These are phyloP conservation scores for Talaromyces sp. DNA, from an alignment of 2,329 filamentous ascomycete species.

Conservation along the genomic window DNA sequence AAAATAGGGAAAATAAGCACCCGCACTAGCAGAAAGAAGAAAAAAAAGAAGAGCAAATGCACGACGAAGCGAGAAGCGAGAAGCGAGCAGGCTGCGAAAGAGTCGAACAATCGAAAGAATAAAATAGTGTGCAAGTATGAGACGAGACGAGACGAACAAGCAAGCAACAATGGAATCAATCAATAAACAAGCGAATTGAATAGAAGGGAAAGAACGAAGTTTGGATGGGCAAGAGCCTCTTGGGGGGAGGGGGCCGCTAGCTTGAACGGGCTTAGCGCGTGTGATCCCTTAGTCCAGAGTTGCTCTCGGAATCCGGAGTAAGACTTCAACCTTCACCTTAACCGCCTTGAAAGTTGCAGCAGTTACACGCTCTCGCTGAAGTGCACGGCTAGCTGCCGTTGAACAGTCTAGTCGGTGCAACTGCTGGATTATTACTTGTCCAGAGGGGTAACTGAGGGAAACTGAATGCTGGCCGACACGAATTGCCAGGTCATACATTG, in stretches of 20 bases:
- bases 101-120: background rate
- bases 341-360: background rate
- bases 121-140: background rate
- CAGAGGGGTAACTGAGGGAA: background rate
- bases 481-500: background rate
- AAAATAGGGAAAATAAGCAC: conserved; percentile 13
- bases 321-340: background rate
- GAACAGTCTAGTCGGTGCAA: background rate
- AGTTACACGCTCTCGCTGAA: background rate
- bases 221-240: conserved; percentile 32
- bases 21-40: conserved; percentile 4
- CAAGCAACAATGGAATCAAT: conserved; percentile 7
- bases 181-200: background rate
- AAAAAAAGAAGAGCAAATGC: background rate
- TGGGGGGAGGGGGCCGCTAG: conserved; percentile 25
- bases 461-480: background rate
- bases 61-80: conserved; percentile 2
- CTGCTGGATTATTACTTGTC: background rate
- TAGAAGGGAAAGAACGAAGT: conserved; percentile 24
- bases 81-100: background rate
- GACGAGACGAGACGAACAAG: background rate
- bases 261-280: conserved; percentile 15
- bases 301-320: background rate
- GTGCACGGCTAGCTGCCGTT: background rate
- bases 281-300: background rate